Conservation (phyloP, 345 rosid genomes). For the Combretum micranthum region DNA sequence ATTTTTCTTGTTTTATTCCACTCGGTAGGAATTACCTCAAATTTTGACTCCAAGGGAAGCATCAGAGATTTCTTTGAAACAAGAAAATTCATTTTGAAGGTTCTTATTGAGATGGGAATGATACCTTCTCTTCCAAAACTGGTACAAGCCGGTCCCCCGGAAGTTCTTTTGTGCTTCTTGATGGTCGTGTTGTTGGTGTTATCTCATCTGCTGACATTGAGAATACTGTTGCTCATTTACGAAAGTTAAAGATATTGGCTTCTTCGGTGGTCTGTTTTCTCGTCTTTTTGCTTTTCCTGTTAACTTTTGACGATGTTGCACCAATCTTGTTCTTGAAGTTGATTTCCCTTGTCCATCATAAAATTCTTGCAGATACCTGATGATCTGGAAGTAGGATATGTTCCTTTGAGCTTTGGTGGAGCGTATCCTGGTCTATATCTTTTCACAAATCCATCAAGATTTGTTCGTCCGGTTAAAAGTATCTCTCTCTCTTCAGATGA, state of each 20-base stretch:
- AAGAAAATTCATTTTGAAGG: slow-evolving; percentile 51
- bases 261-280: slow-evolving; percentile 54
- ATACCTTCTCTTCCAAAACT: slow-evolving; percentile 72
- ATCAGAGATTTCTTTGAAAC: slow-evolving; percentile 65
- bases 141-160: slow-evolving; percentile 77
- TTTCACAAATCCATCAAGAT: slow-evolving; percentile 82
- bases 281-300: slow-evolving; percentile 7
- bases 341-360: slow-evolving; percentile 1
- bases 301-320: neutral
- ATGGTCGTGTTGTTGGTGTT: slow-evolving; percentile 83
- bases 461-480: slow-evolving; percentile 80
- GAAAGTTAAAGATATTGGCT: slow-evolving; percentile 76
- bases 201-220: slow-evolving; percentile 48
- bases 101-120: slow-evolving; percentile 81
- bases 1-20: slow-evolving; percentile 14
- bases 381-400: slow-evolving; percentile 93
- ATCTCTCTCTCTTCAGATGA: slow-evolving; percentile 37
- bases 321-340: neutral
- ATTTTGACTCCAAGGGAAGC: slow-evolving; percentile 64
- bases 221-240: slow-evolving; percentile 61
- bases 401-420: slow-evolving; percentile 86
- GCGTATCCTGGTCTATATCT: slow-evolving; percentile 87
- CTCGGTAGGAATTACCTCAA: slow-evolving; percentile 65
- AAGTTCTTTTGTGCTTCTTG: slow-evolving; percentile 72
- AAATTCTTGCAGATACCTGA: slow-evolving; percentile 63